Evolutionary conservation across 2,329 filamentous ascomycete species (phyloP), one percentile per base, ranked within the genome.

Genomic region (Domatiomyces catenatus): DNA sequence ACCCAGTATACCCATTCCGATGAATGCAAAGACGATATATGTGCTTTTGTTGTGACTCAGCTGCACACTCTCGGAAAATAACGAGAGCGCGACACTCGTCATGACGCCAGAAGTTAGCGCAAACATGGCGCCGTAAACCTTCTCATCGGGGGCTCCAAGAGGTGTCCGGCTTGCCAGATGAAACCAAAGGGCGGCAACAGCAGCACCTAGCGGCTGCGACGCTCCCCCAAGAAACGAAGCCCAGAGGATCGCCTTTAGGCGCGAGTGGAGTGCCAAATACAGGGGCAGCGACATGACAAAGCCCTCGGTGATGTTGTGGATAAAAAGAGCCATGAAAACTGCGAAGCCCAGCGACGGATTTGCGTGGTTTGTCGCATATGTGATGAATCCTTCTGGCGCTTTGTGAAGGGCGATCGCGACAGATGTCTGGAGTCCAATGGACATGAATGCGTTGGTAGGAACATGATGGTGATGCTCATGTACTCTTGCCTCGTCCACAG

Each of bases 261-360:
- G 83, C 52, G 81, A 90, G 54, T 83, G 77, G 28, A 95, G 77
- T 1, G 92, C 92, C 61, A 98, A 84, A 67, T 94, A 98, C 0
- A 98, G 74, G 0, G 92, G 92, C 0, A 98, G 71, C 0, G 88
- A 87, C 76, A 98, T 84, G 54, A 89, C 86, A 64, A 96, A 96
- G 1, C 92, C 92, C 69, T 98, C 92, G 24, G 87, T 89, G 61
- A 98, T 94, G 69, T 96, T 98, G 74, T 98, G 92, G 52, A 98
- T 90, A 63, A 94, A 94, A 6, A 98, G 76, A 0, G 92, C 90
- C 66, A 96, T 78, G 69, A 98, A 98, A 50, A 98, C 87, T 48
- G 86, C 84, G 66, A 94, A 80, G 18, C 92, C 92, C 0, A 98
- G 78, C 0, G 77, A 74, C 0, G 92, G 89, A 64, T 89, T 96